Conservation (phyloP, 352 stramenopile species). For the Globisporangium spinosum region DNA sequence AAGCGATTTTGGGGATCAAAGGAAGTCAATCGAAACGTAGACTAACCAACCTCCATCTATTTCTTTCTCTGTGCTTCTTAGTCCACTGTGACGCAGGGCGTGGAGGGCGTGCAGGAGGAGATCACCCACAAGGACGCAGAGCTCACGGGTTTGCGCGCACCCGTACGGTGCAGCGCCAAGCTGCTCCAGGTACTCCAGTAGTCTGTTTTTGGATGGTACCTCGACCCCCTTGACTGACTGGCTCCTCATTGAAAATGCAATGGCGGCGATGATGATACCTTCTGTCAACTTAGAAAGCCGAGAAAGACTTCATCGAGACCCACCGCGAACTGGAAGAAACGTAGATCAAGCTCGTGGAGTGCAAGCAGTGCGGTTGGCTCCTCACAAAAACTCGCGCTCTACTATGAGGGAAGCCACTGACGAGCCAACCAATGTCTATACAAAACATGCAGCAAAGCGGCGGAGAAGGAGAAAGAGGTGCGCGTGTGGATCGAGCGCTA, state of each 20-base stretch:
- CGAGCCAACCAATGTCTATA: not conserved
- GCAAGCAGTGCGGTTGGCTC: slow-evolving; percentile 40
- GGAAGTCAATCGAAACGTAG: not conserved
- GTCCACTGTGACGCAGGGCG: slow-evolving; percentile 40
- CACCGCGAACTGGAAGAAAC: slow-evolving; percentile 64
- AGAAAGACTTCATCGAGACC: slow-evolving; percentile 67
- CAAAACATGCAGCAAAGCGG: slow-evolving; percentile 30
- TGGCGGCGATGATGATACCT: not conserved
- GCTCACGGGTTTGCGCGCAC: slow-evolving; percentile 54
- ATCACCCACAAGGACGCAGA: slow-evolving; percentile 72
- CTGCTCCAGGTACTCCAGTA: slow-evolving; percentile 44
- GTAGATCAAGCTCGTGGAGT: slow-evolving; percentile 62
- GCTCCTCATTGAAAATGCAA: not conserved
- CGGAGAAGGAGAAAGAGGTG: slow-evolving; percentile 51
- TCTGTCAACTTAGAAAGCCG: slow-evolving; percentile 39
- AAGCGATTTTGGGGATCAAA: not conserved
- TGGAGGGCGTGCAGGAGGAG: slow-evolving; percentile 46
- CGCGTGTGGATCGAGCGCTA: slow-evolving; percentile 75
- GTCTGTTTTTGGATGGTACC: not conserved
- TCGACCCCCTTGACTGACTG: not conserved
- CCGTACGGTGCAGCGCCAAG: slow-evolving; percentile 62
- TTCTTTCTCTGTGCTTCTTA: slow-evolving; percentile 15
- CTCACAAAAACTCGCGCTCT: not conserved
- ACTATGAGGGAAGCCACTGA: not conserved
- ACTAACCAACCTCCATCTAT: not conserved